These are phyloP conservation scores for Candida suzukii DNA, from an alignment of 805 yeast species.

Conservation along the genomic window DNA sequence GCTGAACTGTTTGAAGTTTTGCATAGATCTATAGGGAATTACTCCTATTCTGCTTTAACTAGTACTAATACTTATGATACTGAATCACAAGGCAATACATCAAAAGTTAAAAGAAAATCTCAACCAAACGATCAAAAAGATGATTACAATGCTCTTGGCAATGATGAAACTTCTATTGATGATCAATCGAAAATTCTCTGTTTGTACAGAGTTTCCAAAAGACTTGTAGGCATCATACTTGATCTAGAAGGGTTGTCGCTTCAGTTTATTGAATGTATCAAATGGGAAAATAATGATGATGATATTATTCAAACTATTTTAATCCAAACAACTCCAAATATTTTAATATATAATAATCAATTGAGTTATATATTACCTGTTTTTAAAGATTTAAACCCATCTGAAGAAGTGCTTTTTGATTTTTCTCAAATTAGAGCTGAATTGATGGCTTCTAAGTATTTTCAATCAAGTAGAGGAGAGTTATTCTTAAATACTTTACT, in stretches of 20 bases:
- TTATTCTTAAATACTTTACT: conserved; percentile 4
- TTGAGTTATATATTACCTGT: too few relatives aligned
- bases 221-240: neutral
- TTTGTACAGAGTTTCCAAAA: neutral
- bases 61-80: too few relatives aligned
- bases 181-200: neutral
- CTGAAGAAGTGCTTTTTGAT: neutral
- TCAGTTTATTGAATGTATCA: neutral
- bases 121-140: neutral
- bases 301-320: neutral
- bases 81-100: neutral
- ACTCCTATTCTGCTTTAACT: too few relatives aligned
- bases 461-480: conserved; percentile 6
- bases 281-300: neutral
- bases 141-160: neutral
- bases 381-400: neutral
- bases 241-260: neutral
- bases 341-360: neutral
- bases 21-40: neutral
- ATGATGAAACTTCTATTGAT: neutral
- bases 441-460: conserved; percentile 8
- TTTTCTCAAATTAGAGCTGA: conserved; percentile 2
- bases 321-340: neutral
- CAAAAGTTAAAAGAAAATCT: neutral
- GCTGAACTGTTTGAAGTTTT: neutral